Evolutionary conservation across 2,329 filamentous ascomycete genomes (phyloP).

Genomic region (Nectriaceae sp.): DNA sequence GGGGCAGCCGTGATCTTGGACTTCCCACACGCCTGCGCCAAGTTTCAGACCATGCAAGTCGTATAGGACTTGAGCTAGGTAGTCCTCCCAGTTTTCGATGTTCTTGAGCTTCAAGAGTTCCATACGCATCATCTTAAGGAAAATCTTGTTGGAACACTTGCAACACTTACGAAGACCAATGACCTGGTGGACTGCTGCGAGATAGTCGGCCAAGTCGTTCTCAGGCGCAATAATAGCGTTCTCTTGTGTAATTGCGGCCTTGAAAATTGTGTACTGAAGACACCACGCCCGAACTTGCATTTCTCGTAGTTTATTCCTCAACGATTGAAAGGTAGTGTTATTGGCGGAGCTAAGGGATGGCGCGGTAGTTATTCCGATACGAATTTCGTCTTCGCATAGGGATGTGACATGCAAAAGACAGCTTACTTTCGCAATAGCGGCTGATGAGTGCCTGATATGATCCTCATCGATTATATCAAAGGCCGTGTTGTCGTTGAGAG

Average conservation of each 20-base stretch:
- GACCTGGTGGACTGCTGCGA: conserved; percentile 81
- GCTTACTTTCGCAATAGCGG: conserved; percentile 69
- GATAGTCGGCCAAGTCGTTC: conserved; percentile 75
- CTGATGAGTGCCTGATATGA: conserved; percentile 73
- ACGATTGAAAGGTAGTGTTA: conserved; percentile 55
- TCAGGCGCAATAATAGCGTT: conserved; percentile 65
- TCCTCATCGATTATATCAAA: conserved; percentile 85
- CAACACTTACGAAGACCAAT: conserved; percentile 84
- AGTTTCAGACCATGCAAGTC: conserved; percentile 83
- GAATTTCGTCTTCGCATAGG: conserved; percentile 83
- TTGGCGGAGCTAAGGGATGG: conserved; percentile 58
- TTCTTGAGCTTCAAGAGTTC: conserved; percentile 78
- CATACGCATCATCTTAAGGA: conserved; percentile 84
- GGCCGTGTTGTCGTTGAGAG: conserved; percentile 65
- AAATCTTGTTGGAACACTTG: conserved; percentile 81
- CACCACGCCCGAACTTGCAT: conserved; percentile 89
- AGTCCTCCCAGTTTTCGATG: conserved; percentile 80
- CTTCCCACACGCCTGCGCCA: conserved; percentile 64
- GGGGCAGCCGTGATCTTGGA: conserved; percentile 79
- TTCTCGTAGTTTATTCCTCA: conserved; percentile 73
- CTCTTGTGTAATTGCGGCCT: conserved; percentile 71
- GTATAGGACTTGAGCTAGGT: conserved; percentile 82
- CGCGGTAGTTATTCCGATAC: conserved; percentile 69
- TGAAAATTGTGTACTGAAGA: conserved; percentile 78
- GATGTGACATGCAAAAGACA: conserved; percentile 78